Evolutionary conservation across 192 early-diverging fungal genomes (phyloP), one percentile per base, ranked within the genome.

Genomic region (Umbelopsis isabellina): DNA sequence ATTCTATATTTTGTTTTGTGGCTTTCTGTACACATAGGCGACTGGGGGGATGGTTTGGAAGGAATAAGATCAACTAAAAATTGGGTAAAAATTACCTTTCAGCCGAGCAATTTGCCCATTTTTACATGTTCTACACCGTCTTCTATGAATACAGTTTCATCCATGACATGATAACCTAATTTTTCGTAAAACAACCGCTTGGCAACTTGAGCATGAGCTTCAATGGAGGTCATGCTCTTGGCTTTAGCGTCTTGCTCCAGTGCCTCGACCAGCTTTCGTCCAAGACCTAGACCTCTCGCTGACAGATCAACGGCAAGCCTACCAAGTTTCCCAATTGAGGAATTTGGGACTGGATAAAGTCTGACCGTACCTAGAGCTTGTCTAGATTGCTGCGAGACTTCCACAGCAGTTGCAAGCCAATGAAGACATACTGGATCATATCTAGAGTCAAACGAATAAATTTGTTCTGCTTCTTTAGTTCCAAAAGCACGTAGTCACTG

Each of bases 41-140:
- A 30, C 27, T 30, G 27, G 27, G 27, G 27, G 3, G 27, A n/a
- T n/a, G n/a, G n/a, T n/a, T n/a, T n/a, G n/a, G n/a, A 30, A 30
- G 27, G 27, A 30, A 41, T 6, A 5, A 5, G 10, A 41, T 41
- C 37, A 41, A 41, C 37, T 41, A 5, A 41, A 41, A 9, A 45
- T 44, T 65, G 35, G 33, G 27, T 2, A 30, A 35, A 44, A 65
- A 37, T 65, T 21, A 51, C 30, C n/a, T 16, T 65, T 33, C 3
- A 23, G 35, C 25, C 15, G 13, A 68, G 48, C 37, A 67, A 72
- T 51, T 65, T 61, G 49, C 71, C 72, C 71, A 77, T 72, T n/a
- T 71, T 66, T 27, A 77, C 37, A 70, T 77, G 75, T 23, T 71
- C 71, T 11, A 71, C 73, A 16, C 76, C 76, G 49, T 73, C 72